Evolutionary conservation across 305 asterid genomes (phyloP).

Genomic region (Fraxinus albicans): DNA sequence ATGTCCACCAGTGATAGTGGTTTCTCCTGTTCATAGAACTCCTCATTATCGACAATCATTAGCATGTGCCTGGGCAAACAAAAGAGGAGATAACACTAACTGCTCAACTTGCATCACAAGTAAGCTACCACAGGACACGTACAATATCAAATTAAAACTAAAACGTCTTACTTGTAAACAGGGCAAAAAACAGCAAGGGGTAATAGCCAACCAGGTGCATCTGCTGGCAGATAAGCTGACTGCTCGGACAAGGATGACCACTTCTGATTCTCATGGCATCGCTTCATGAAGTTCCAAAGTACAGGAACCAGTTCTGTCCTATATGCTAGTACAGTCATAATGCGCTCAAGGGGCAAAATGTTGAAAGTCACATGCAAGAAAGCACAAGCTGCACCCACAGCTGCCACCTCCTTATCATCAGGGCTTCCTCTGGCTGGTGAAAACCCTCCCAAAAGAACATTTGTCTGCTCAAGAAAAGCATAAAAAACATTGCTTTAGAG

Average conservation of each 20-base stretch:
- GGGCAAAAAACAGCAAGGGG: slow-evolving; percentile 97
- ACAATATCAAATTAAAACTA: slow-evolving; percentile 14
- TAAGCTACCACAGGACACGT: slow-evolving; percentile 16
- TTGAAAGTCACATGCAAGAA: slow-evolving; percentile 76
- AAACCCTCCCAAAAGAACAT: slow-evolving; percentile 63
- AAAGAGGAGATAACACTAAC: slow-evolving; percentile 16
- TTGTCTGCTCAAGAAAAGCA: slow-evolving; percentile 55
- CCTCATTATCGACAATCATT: slow-evolving; percentile 90
- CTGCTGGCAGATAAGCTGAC: slow-evolving; percentile 66
- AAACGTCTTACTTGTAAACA: slow-evolving; percentile 73
- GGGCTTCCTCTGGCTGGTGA: slow-evolving; percentile 44
- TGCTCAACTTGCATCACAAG: slow-evolving; percentile 26
- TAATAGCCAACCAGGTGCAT: slow-evolving; percentile 80
- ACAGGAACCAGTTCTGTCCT: slow-evolving; percentile 85
- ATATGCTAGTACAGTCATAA: slow-evolving; percentile 89
- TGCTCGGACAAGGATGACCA: slow-evolving; percentile 78
- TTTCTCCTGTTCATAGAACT: slow-evolving; percentile 93
- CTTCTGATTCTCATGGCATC: slow-evolving; percentile 70
- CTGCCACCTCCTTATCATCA: slow-evolving; percentile 59
- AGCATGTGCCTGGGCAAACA: slow-evolving; percentile 84
- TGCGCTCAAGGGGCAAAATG: slow-evolving; percentile 77
- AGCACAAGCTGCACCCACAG: slow-evolving; percentile 87
- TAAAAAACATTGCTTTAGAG: slow-evolving; percentile 14
- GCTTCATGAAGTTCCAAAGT: slow-evolving; percentile 87
- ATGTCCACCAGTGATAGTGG: slow-evolving; percentile 82